Evolutionary conservation across 495 filamentous ascomycete species (phyloP), one percentile per base, ranked within the genome.

Genomic region (Xylaria castorea): DNA sequence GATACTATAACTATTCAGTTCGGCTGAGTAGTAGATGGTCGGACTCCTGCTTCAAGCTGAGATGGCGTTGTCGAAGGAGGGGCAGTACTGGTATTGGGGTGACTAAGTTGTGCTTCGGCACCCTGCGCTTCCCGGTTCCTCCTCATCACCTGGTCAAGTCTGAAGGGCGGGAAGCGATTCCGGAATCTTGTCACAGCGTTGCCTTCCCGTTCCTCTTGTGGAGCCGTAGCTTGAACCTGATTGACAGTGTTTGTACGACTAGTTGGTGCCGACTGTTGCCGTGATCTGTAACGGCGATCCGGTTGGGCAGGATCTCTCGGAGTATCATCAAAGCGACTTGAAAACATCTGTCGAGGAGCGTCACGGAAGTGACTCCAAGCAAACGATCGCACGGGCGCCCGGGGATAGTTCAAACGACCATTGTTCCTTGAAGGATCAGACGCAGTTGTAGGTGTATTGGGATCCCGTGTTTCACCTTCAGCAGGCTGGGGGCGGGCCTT

Each of bases 401-500:
- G 76, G 1, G 85, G 84, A 75, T 85, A 69, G 58, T 85, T 85
- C 75, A 85, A 82, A 1, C 84, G 81, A 7, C 70, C 70, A 57
- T 79, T 74, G 46, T 74, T 80, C 44, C 79, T 80, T 12, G 82
- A 76, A 20, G 81, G 78, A 51, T 79, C 74, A 32, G 64, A 16
- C 27, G 44, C 61, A 14, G 60, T 71, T 32, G 65, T 34, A 25
- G 78, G 71, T 27, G 74, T 72, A 42, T 72, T 72, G 40, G 79
- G 78, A 46, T 70, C 75, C 30, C 75, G 77, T 40, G 79, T 78
- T 34, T 74, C 80, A 32, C 79, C 75, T 9, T 84, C 81, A 11
- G 79, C 74, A 22, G 78, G 79, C 16, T 78, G 72, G 1, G 83
- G 77, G 7, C 92, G 92, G 25, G 93, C 92, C 78, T 97, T 97